Evolutionary conservation across 495 filamentous ascomycete genomes (phyloP).

Genomic region (Thozetella sp.): DNA sequence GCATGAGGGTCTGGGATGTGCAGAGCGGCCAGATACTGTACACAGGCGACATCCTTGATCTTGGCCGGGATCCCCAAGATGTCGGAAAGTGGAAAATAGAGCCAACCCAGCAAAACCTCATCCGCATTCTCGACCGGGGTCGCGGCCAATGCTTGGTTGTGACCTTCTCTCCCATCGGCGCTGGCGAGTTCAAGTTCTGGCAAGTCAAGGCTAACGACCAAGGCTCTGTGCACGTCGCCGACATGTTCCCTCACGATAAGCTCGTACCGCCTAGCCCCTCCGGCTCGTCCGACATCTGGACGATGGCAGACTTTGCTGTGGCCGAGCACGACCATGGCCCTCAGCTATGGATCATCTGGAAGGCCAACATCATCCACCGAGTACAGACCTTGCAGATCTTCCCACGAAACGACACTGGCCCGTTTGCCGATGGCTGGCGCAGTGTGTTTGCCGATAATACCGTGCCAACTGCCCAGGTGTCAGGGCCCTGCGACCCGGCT

Average conservation of each 20-base stretch:
- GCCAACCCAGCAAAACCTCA: slow-evolving; percentile 67
- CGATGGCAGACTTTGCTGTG: slow-evolving; percentile 79
- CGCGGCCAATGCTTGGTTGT: slow-evolving; percentile 72
- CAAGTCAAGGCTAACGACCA: slow-evolving; percentile 65
- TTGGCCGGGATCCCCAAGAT: slow-evolving; percentile 52
- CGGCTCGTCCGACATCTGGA: slow-evolving; percentile 78
- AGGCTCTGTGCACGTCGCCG: slow-evolving; percentile 64
- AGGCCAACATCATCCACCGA: slow-evolving; percentile 77
- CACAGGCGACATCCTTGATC: slow-evolving; percentile 70
- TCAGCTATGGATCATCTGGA: slow-evolving; percentile 84
- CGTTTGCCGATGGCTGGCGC: slow-evolving; percentile 75
- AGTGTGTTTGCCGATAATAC: slow-evolving; percentile 67
- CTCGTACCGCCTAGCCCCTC: slow-evolving; percentile 70
- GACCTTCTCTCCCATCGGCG: slow-evolving; percentile 83
- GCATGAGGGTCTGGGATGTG: slow-evolving; percentile 83
- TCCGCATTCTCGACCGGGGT: slow-evolving; percentile 69
- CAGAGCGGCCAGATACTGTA: slow-evolving; percentile 70
- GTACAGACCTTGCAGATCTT: slow-evolving; percentile 57
- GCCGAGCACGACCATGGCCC: slow-evolving; percentile 43
- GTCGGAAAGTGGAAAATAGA: slow-evolving; percentile 72
- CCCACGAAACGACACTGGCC: slow-evolving; percentile 34
- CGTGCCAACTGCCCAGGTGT: slow-evolving; percentile 52
- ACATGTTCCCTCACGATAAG: slow-evolving; percentile 61
- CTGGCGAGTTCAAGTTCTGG: slow-evolving; percentile 97
- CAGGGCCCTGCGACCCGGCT: slow-evolving; percentile 61